Evolutionary conservation across 805 yeast species (phyloP).

Genomic region (Yarrowia sp.): DNA sequence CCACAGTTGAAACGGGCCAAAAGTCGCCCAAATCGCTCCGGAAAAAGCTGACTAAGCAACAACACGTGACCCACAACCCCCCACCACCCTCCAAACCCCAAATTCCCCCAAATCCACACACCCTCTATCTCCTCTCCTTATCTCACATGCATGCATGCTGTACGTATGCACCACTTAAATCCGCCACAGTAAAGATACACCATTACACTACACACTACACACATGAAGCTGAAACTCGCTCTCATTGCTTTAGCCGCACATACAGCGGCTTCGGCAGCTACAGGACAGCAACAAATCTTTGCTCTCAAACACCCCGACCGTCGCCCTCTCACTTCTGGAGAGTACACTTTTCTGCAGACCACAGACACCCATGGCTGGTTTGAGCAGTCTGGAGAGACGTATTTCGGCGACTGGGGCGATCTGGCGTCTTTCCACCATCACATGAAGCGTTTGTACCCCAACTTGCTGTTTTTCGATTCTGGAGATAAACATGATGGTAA

Average conservation of each 20-base stretch:
- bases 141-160: not conserved
- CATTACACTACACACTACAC: not conserved
- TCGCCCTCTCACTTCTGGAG: not conserved
- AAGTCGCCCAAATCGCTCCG: too few species aligned
- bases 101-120: not conserved
- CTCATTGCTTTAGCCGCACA: not conserved
- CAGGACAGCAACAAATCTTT: not conserved
- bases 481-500: constrained; percentile 97
- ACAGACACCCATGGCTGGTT: constrained; percentile 98
- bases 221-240: constrained; percentile 5
- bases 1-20: too few species aligned
- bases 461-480: constrained; percentile 73
- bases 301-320: constrained; percentile 12
- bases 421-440: constrained; percentile 64
- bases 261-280: not conserved
- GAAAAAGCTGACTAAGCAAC: too few species aligned
- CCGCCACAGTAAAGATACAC: not conserved
- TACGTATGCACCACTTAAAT: not conserved
- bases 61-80: too few species aligned
- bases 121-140: not conserved
- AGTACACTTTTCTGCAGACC: constrained; percentile 66
- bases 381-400: constrained; percentile 53
- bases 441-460: constrained; percentile 51
- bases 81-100: too few species aligned
- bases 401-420: constrained; percentile 91